Base-by-base conservation (phyloP, 2,329 filamentous ascomycete genomes). In the Paecilomyces niveus region DNA sequence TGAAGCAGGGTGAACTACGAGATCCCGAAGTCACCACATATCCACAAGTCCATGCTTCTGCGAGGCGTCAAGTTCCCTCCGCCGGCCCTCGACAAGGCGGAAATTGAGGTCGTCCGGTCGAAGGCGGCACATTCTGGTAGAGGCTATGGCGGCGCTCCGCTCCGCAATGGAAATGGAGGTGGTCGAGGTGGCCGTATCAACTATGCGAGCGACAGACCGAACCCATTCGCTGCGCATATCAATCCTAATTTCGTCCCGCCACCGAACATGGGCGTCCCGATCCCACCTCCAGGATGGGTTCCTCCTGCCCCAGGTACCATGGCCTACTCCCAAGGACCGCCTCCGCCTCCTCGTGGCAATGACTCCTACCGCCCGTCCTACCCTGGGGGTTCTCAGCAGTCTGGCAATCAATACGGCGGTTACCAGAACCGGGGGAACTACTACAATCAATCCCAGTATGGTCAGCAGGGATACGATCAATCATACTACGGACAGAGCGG, bases 21-120 rank as follows among this genome's bases (percentile, higher is more conserved):
- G 52, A 89, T 97, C 76, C 92, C 93, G 0, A 80, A 82, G 49
- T 85, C 85, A 18, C 80, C 80, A 9, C 83, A 90, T 66, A 79
- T 85, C 3, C 94, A 99, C 76, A 97, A 97, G 72, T 97, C 92
- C 5, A 95, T 96, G 89, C 83, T 99, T 13, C 81, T 99, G 35
- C 87, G 91, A 2, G 94, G 94, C 11, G 86, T 92, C 45, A 86
- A 88, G 66, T 81, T 92, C 58, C 85, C 89, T 3, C 76, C 82
- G 1, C 85, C 90, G 1, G 88, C 85, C 9, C 83, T 99, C 1
- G 89, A 89, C 58, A 82, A 84, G 33, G 84, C 83, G 59, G 92
- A 97, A 68, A 85, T 93, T 57, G 88, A 92, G 63, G 81, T 83
- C 7, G 83, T 92, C 51, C 85, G 86, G 69, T 81, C 83, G 56